phyloP scores from a whole-genome alignment of 2,329 filamentous ascomycete genomes.

The Albophoma yamanashiensis region DNA sequence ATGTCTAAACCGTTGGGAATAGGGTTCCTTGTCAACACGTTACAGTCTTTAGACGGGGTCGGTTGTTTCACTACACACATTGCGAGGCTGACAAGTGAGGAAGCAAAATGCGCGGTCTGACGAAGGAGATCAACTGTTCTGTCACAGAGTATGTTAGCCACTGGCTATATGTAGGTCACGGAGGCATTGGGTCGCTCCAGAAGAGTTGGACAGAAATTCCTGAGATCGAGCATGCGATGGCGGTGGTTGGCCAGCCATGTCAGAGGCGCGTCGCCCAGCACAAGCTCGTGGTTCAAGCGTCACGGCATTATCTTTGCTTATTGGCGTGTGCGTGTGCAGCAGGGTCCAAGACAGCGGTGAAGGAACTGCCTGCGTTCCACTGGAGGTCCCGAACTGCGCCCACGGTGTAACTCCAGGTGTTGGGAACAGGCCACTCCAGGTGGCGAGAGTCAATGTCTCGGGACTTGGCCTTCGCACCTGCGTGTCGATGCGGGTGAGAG shows the following conservation, averaged over 20 bases:
- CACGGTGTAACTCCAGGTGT: not conserved
- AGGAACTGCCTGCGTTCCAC: not conserved
- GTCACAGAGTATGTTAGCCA: too few species aligned
- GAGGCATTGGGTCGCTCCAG: too few species aligned
- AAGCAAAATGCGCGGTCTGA: too few species aligned
- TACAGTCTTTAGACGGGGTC: too few species aligned
- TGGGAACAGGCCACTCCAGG: not conserved
- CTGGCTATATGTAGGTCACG: too few species aligned
- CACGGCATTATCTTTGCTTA: not conserved
- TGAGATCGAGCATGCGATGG: not conserved
- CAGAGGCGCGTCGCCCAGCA: not conserved
- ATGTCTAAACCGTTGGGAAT: too few species aligned
- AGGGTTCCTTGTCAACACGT: too few species aligned
- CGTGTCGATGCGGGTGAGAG: not conserved
- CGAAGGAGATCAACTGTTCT: too few species aligned
- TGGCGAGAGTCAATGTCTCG: not conserved
- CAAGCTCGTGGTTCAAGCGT: not conserved
- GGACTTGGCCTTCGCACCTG: not conserved
- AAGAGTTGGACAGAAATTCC: too few species aligned
- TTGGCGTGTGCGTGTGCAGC: not conserved
- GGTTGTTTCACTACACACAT: too few species aligned
- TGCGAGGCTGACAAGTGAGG: too few species aligned
- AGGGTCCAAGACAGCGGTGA: not conserved
- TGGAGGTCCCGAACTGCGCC: not conserved
- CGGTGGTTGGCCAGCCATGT: not conserved